These are phyloP conservation scores for Myxozyma kluyveri DNA, from an alignment of 805 yeast genomes.

Conservation along the genomic window DNA sequence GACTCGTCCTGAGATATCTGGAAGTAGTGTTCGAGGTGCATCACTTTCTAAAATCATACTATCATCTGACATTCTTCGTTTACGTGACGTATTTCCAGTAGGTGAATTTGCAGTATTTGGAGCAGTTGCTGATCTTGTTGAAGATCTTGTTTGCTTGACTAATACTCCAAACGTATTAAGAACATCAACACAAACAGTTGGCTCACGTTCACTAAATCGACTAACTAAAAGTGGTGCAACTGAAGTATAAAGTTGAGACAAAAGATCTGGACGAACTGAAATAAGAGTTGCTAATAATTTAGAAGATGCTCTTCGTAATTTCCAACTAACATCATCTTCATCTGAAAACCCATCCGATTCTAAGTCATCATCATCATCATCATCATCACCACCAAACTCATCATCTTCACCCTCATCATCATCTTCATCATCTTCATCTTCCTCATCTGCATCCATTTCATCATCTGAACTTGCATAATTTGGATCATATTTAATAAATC, in stretches of 20 bases:
- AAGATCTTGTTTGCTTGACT: constrained; percentile 35
- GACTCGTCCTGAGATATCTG: constrained; percentile 16
- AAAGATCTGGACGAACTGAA: constrained; percentile 40
- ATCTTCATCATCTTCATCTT: constrained; percentile 37
- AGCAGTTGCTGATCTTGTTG: constrained; percentile 24
- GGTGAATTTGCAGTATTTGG: constrained; percentile 20
- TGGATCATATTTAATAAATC: constrained; percentile 49
- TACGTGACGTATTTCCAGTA: constrained; percentile 8
- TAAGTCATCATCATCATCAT: constrained; percentile 38
- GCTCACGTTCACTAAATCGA: constrained; percentile 41
- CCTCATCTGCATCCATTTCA: constrained; percentile 15
- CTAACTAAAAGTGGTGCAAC: constrained; percentile 46
- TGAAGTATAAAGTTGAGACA: constrained; percentile 35
- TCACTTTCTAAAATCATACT: constrained; percentile 3
- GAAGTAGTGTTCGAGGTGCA: constrained; percentile 16
- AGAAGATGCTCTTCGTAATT: constrained; percentile 54
- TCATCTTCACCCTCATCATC: constrained; percentile 43
- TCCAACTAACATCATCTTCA: constrained; percentile 60
- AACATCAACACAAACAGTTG: constrained; percentile 51
- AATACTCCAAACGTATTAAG: constrained; percentile 47
- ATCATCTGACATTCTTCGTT: constrained; percentile 23
- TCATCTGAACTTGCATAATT: constrained; percentile 37
- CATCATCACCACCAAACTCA: constrained; percentile 49
- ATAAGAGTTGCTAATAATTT: constrained; percentile 44
- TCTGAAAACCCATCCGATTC: constrained; percentile 41